Percentiles rank a stretch among this genome's conserved stretches.
These are phyloP conservation scores for Aphanomyces astaci DNA, from an alignment of 352 stramenopile genomes.

Conservation along the genomic window DNA sequence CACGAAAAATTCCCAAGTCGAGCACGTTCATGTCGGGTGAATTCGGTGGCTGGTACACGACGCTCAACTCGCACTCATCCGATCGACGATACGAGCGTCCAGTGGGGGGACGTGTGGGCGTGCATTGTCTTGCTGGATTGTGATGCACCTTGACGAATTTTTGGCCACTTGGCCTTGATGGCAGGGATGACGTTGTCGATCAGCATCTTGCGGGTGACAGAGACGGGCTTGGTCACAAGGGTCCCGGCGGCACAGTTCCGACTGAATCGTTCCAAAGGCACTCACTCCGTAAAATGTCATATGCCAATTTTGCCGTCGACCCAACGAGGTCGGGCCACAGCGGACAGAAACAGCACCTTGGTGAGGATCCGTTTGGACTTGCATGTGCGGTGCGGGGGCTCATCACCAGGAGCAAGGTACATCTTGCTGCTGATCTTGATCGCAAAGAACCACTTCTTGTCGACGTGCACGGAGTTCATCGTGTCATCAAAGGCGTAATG, in stretches of 20 bases:
- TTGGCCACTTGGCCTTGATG: conserved; percentile 23
- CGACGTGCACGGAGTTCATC: background rate
- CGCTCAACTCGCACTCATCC: background rate
- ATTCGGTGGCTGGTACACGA: conserved; percentile 25
- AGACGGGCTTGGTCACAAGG: conserved; percentile 24
- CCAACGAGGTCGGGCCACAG: conserved; percentile 1
- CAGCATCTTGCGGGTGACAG: conserved; percentile 17
- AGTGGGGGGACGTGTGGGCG: background rate
- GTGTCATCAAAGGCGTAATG: background rate
- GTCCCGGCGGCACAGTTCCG: conserved; percentile 25
- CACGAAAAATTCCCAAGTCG: conserved; percentile 27
- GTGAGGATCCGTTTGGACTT: background rate
- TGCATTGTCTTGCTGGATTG: background rate
- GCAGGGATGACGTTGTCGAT: conserved; percentile 23
- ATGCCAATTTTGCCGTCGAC: conserved; percentile 9
- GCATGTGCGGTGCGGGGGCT: background rate
- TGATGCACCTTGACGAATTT: background rate
- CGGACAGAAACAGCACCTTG: background rate
- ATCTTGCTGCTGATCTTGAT: background rate
- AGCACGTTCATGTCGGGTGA: conserved; percentile 31
- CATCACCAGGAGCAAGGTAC: background rate
- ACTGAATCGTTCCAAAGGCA: conserved; percentile 17
- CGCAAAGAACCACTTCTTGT: conserved; percentile 2
- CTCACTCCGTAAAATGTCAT: conserved; percentile 23
- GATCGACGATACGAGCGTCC: background rate